Evolutionary conservation across 768 basidiomycete genomes (phyloP).

Genomic region (Boletus sp.): DNA sequence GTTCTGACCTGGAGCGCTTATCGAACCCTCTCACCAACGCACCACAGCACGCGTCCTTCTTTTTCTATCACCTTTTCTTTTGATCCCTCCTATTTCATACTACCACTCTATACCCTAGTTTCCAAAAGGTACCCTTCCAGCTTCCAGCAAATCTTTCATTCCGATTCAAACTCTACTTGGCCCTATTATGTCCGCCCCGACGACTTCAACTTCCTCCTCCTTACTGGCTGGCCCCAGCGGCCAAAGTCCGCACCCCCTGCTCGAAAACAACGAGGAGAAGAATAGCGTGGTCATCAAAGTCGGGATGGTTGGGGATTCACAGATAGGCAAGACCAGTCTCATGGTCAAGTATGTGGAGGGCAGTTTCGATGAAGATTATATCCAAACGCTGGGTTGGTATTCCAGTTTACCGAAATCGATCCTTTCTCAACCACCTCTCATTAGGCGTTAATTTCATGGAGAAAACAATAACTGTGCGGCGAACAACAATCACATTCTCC

Average conservation of each 20-base stretch:
- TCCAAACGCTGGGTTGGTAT: slow-evolving; percentile 91
- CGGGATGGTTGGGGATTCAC: slow-evolving; percentile 99
- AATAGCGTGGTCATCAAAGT: slow-evolving; percentile 97
- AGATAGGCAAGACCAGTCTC: slow-evolving; percentile 98
- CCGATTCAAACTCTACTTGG: slow-evolving; percentile 17
- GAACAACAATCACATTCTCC: slow-evolving; percentile 98
- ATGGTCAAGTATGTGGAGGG: slow-evolving; percentile 99
- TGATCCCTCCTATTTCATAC: slow-evolving; percentile 24
- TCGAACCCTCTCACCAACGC: slow-evolving; percentile 36
- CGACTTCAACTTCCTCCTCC: slow-evolving; percentile 45
- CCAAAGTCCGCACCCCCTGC: slow-evolving; percentile 47
- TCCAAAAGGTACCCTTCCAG: slow-evolving; percentile 18
- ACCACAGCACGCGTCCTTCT: slow-evolving; percentile 37
- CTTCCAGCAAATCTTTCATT: slow-evolving; percentile 18
- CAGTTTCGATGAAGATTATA: slow-evolving; percentile 98
- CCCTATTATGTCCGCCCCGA: slow-evolving; percentile 47
- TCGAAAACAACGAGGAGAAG: slow-evolving; percentile 71
- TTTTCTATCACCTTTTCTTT: slow-evolving; percentile 34
- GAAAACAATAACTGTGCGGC: slow-evolving; percentile 97
- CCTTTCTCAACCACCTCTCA: slow-evolving; percentile 7
- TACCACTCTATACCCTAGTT: slow-evolving; percentile 27
- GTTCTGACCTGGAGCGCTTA: slow-evolving; percentile 33
- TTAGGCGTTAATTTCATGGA: slow-evolving; percentile 99
- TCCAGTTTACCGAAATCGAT: not conserved
- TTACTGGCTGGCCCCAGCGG: slow-evolving; percentile 50